Conservation (phyloP, 2,329 filamentous ascomycete species). For the Epichloe sp. region DNA sequence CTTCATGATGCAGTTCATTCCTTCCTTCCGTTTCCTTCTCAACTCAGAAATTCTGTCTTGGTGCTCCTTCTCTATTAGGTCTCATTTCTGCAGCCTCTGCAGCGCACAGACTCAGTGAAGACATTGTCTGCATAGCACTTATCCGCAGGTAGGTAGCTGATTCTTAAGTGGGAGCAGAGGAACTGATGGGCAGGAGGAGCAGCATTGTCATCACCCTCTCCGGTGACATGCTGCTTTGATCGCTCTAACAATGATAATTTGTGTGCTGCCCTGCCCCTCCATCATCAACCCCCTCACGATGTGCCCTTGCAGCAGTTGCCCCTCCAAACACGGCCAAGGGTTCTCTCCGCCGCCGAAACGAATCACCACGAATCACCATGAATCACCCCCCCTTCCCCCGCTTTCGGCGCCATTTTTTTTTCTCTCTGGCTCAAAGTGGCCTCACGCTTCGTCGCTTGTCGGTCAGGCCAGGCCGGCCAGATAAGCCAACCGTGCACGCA, state of each 20-base stretch:
- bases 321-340: not conserved
- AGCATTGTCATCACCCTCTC: too few species aligned
- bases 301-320: not conserved
- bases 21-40: not conserved
- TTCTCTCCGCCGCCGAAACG: not conserved
- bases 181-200: too few species aligned
- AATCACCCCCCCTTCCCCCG: constrained; percentile 13
- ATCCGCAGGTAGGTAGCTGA: not conserved
- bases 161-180: not conserved
- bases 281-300: not conserved
- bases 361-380: not conserved
- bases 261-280: not conserved
- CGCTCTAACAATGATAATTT: fast-evolving
- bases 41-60: not conserved
- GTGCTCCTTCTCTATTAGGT: not conserved
- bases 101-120: not conserved
- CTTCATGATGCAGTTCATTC: not conserved
- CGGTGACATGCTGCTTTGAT: too few species aligned
- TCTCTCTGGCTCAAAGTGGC: constrained; percentile 9
- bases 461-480: not conserved
- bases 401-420: constrained; percentile 20
- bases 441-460: constrained; percentile 7
- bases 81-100: not conserved
- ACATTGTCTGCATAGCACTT: not conserved
- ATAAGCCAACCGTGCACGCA: not conserved